Evolutionary conservation across 768 basidiomycete genomes (phyloP).

Genomic region (Lactifluus pinguis): DNA sequence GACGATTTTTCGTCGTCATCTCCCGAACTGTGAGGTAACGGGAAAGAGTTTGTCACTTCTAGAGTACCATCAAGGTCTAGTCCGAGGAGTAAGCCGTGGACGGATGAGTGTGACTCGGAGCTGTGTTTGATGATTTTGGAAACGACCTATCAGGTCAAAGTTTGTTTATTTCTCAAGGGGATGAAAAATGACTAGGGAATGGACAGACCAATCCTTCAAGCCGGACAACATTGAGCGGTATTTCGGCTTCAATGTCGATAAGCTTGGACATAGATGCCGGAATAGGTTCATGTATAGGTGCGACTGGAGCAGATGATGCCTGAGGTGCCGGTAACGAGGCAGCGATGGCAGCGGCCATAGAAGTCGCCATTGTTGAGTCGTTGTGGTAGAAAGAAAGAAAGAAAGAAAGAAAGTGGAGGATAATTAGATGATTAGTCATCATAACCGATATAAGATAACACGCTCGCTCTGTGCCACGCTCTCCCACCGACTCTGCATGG

Average conservation of each 20-base stretch:
- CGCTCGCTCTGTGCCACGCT: neutral
- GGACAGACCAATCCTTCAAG: conserved; percentile 74
- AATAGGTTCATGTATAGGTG: conserved; percentile 74
- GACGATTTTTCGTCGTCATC: conserved; percentile 80
- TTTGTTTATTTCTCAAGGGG: neutral
- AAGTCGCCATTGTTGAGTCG: conserved; percentile 48
- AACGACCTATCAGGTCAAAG: conserved; percentile 51
- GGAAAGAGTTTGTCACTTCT: conserved; percentile 87
- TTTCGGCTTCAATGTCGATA: conserved; percentile 89
- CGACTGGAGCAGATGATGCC: conserved; percentile 49
- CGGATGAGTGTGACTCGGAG: conserved; percentile 65
- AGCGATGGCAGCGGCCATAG: conserved; percentile 90
- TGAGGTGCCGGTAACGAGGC: conserved; percentile 68
- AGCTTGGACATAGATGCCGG: conserved; percentile 89
- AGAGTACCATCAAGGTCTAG: conserved; percentile 87
- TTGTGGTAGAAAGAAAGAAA: neutral
- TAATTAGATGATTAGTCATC: neutral
- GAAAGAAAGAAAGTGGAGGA: neutral
- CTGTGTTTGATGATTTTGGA: conserved; percentile 92
- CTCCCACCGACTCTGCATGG: conserved; percentile 21
- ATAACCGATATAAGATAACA: neutral
- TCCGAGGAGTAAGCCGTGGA: conserved; percentile 80
- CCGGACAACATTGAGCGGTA: conserved; percentile 70
- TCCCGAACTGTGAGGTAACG: conserved; percentile 59
- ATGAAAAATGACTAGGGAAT: neutral